phyloP scores from a whole-genome alignment of 208 protist genomes.

The Giardia muris region DNA sequence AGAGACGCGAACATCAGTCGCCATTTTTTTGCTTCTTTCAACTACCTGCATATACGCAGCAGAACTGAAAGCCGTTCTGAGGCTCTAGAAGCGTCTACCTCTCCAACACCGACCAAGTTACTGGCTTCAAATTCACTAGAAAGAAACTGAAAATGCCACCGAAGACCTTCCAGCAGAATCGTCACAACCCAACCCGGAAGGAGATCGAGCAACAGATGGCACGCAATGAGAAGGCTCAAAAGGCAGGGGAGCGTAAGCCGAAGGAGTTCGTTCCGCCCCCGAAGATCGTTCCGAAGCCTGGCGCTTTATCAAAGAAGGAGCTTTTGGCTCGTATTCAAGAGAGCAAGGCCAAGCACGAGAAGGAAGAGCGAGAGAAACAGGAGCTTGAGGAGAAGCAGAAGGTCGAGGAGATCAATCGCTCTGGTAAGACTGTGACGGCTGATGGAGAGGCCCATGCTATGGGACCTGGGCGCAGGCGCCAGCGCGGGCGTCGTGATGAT shows the following conservation, averaged over 20 bases:
- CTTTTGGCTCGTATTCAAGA: not conserved
- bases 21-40: not conserved
- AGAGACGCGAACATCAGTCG: not conserved
- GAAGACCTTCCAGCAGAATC: not conserved
- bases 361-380: not conserved
- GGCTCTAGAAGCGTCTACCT: too few species aligned
- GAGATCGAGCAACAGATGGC: not conserved
- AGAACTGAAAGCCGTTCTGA: too few species aligned
- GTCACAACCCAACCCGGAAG: not conserved
- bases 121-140: too few species aligned
- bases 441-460: not conserved
- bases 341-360: too few species aligned
- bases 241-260: not conserved
- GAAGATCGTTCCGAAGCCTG: not conserved
- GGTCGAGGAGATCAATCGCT: not conserved
- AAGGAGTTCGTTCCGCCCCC: not conserved
- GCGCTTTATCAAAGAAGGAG: not conserved
- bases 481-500: too few species aligned
- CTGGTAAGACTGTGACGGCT: not conserved
- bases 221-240: not conserved
- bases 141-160: too few species aligned
- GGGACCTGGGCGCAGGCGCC: not conserved
- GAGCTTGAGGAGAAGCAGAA: not conserved
- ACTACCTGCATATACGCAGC: too few species aligned
- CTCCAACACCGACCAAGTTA: too few species aligned